Evolutionary conservation across 1,284 basidiomycete genomes (phyloP).

Genomic region (Pseudozyma sp.): DNA sequence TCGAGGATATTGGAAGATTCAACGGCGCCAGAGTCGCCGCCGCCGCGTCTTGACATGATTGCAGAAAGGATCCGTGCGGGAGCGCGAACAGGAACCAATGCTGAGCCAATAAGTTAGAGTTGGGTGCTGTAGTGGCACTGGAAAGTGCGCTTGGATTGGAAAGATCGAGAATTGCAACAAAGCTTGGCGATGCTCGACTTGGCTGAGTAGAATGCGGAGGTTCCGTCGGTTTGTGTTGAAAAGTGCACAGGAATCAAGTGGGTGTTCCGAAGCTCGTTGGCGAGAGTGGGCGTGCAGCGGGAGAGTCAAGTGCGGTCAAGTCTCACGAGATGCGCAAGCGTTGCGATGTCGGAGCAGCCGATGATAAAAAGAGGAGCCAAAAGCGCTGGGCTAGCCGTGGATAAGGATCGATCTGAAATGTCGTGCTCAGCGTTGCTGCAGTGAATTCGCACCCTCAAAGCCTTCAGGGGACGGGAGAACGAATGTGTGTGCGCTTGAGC

Average conservation of each 20-base stretch:
- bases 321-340: too few relatives aligned
- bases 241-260: too few relatives aligned
- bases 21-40: slow-evolving; percentile 18
- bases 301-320: too few relatives aligned
- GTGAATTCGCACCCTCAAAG: too few relatives aligned
- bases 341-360: background rate
- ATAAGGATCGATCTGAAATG: too few relatives aligned
- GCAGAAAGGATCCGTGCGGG: background rate
- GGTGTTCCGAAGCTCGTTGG: too few relatives aligned
- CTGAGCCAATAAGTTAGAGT: background rate
- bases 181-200: background rate
- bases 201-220: background rate
- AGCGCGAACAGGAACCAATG: background rate
- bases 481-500: too few relatives aligned
- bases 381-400: background rate
- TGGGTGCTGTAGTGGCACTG: background rate
- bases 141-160: too few relatives aligned
- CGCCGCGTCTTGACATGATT: slow-evolving; percentile 37
- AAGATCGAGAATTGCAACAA: background rate
- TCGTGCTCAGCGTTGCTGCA: too few relatives aligned
- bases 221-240: background rate
- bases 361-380: background rate
- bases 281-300: too few relatives aligned
- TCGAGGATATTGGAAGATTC: slow-evolving; percentile 51
- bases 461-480: too few relatives aligned